Conservation (phyloP, 805 yeast genomes). For the Zygotorulaspora florentina region DNA sequence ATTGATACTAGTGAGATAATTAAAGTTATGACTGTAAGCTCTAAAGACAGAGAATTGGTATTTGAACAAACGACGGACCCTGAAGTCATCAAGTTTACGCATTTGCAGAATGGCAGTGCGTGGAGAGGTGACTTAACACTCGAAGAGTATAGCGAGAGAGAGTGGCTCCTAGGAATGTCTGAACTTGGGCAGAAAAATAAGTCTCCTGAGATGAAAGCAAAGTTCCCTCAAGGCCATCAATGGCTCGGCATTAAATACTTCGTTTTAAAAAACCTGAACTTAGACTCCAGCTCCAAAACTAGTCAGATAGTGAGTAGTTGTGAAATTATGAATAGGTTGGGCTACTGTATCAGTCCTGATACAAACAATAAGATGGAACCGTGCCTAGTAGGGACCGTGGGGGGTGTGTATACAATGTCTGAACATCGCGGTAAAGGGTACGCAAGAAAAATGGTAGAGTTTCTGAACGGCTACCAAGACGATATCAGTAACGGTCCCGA, state of each 20-base stretch:
- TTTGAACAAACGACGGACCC: constrained; percentile 30
- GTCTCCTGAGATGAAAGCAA: constrained; percentile 10
- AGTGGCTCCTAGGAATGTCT: constrained; percentile 31
- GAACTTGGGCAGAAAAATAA: constrained; percentile 24
- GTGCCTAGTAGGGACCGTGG: constrained; percentile 42
- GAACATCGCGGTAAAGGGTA: constrained; percentile 52
- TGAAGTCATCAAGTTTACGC: constrained; percentile 37
- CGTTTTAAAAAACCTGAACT: constrained; percentile 28
- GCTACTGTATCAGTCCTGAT: constrained; percentile 30
- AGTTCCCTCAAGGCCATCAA: constrained; percentile 18
- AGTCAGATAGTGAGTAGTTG: constrained; percentile 40
- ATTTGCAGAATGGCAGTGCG: constrained; percentile 30
- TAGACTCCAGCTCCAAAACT: constrained; percentile 23
- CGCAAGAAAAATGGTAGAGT: constrained; percentile 45
- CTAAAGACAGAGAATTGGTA: constrained; percentile 1
- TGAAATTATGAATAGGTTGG: constrained; percentile 40
- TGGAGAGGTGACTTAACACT: constrained; percentile 36
- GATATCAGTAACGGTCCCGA: constrained; percentile 19
- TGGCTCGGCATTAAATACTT: constrained; percentile 38
- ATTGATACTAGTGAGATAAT: too few species aligned
- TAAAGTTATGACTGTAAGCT: constrained; percentile 9
- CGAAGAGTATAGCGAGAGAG: constrained; percentile 39
- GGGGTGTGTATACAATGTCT: constrained; percentile 54
- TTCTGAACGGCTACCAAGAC: constrained; percentile 36
- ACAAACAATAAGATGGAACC: constrained; percentile 28